Base-by-base conservation (phyloP, 2,329 filamentous ascomycete genomes). In the Phialophora macrospora region DNA sequence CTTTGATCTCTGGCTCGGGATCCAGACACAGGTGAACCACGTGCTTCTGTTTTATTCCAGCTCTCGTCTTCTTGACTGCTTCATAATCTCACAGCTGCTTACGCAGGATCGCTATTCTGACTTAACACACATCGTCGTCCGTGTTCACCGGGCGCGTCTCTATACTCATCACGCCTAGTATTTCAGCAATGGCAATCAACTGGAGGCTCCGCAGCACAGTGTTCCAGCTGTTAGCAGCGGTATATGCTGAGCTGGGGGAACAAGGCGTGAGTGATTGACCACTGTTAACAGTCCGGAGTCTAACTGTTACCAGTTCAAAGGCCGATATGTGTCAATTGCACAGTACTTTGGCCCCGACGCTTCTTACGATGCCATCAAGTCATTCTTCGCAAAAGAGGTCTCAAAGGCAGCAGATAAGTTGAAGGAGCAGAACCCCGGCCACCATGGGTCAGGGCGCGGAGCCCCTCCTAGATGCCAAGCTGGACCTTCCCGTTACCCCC, bases 201-300 rank as follows among this genome's bases (percentile, higher is more conserved):
- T 69, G 67, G 67, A 55, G 48, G 17, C 55, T 56, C 11, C 59
- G 62, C 28, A 64, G 59, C 9, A 59, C 55, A n/a, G 59, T 69
- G 1, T 69, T 67, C 52, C 56, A 55, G 20, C 56, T 65, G 14
- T 44, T 69, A n/a, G 65, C 60, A 32, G 64, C 67, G 7, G 60
- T 65, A n/a, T 67, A 65, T 46, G 64, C 67, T 24, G 67, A 63
- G n/a, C 24, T 69, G 20, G 67, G 67, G 1, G 67, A 69, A 55
- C 62, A 63, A 55, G 61, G 38, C 24, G 67, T 69, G 62, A 54
- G 65, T 38, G 7, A 14, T 48, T 7, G 30, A 32, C n/a, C 26
- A 3, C 4, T 41, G 20, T 26, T n/a, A 1, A 5, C 20, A 11
- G 6, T 28, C 14, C 11, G 12, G 22, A 7, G 20, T 64, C 56